phyloP scores from a whole-genome alignment of 495 filamentous ascomycete species.

The Neurospora sp. region DNA sequence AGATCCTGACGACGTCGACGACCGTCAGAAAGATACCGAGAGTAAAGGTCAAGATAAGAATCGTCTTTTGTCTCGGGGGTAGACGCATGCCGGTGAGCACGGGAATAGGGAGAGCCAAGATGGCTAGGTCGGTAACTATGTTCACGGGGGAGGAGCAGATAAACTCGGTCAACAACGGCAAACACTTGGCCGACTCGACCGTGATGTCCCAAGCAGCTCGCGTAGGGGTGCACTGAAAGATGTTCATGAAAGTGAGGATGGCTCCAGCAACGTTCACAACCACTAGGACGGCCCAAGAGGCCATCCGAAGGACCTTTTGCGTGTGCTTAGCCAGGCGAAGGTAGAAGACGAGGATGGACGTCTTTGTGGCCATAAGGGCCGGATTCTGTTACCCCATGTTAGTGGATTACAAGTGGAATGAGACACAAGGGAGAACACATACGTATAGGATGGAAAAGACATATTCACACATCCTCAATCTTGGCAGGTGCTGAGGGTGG shows the following conservation, averaged over 20 bases:
- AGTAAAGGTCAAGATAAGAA: slow-evolving; percentile 70
- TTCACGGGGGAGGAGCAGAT: slow-evolving; percentile 78
- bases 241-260: slow-evolving; percentile 73
- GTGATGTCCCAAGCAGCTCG: slow-evolving; percentile 45
- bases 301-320: slow-evolving; percentile 54
- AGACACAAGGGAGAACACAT: slow-evolving; percentile 21
- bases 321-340: slow-evolving; percentile 67
- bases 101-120: slow-evolving; percentile 77
- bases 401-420: neutral
- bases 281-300: slow-evolving; percentile 56
- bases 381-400: slow-evolving; percentile 55
- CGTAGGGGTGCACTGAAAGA: slow-evolving; percentile 80
- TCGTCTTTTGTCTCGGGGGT: slow-evolving; percentile 72
- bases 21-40: slow-evolving; percentile 79
- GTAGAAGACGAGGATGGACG: slow-evolving; percentile 86
- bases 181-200: slow-evolving; percentile 43
- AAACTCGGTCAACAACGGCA: slow-evolving; percentile 70
- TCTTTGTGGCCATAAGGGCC: slow-evolving; percentile 78
- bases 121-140: slow-evolving; percentile 72
- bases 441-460: slow-evolving; percentile 78
- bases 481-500: slow-evolving; percentile 27
- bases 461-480: slow-evolving; percentile 62
- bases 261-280: slow-evolving; percentile 70
- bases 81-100: slow-evolving; percentile 78
- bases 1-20: slow-evolving; percentile 81